Base-by-base conservation (phyloP, 2,329 filamentous ascomycete genomes). In the Nectriaceae sp. region DNA sequence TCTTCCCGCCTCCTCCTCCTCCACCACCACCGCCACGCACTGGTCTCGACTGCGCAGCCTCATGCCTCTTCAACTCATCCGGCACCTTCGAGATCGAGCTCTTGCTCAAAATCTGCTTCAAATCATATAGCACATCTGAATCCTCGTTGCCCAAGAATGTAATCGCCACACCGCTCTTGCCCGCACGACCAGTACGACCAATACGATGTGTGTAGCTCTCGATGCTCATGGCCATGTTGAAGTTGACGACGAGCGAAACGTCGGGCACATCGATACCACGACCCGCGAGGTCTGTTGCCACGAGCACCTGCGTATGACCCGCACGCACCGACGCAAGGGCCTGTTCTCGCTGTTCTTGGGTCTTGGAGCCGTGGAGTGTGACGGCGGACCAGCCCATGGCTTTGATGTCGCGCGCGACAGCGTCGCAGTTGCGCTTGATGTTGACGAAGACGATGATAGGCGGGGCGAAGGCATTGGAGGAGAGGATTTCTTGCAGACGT, bases 401-500 rank as follows among this genome's bases (percentile, higher is more conserved):
- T 66, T 96, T 94, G 76, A 99, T 94, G 65, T 97, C 93, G 52
- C 90, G 83, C 3, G 93, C 93, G 40, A 99, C 88, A 50, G 90
- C 89, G 68, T 99, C 94, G 75, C 93, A 97, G 75, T 97, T 97
- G 61, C 92, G 89, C 75, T 97, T 97, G 84, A 97, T 97, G 72
- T 99, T 99, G 82, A 99, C 94, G 69, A 99, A 99, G 55, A 99
- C 92, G 62, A 99, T 99, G 69, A 99, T 96, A 15, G 94, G 94
- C 8, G 93, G 83, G 6, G 82, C 78, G 71, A 92, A 97, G 57
- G 91, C 87, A 58, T 85, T 79, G 2, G 88, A 91, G 40, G 81
- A 77, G 33, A 99, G 83, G 52, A 99, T 94, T 63, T 97, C 90
- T 59, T 86, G 82, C n/a, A 99, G 84, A 3, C 94, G 88, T 73